A percentile compares a stretch with the other conserved stretches of the same genome.
phyloP scores from a whole-genome alignment of 345 rosid genomes.

The Firmiana major region DNA sequence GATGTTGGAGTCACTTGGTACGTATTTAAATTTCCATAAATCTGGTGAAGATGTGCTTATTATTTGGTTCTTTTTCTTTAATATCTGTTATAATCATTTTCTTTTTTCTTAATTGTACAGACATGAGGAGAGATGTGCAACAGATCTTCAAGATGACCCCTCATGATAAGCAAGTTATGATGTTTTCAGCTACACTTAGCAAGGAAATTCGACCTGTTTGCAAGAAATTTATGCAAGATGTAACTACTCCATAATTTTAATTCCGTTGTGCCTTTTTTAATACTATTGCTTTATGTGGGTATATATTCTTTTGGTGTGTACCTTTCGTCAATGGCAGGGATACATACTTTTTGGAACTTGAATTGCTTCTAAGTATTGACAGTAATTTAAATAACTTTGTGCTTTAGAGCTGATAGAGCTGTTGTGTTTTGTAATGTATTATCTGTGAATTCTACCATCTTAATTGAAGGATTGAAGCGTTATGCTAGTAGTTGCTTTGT shows the following conservation, averaged over 20 bases:
- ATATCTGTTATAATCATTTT: neutral
- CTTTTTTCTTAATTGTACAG: conserved; percentile 32
- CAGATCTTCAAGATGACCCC: conserved; percentile 99
- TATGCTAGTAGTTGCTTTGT: neutral
- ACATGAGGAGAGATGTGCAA: conserved; percentile 96
- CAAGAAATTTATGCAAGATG: conserved; percentile 99
- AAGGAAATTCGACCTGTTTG: conserved; percentile 98
- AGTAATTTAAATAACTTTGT: too few species aligned
- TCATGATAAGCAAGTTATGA: conserved; percentile 98
- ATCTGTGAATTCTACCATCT: too few species aligned
- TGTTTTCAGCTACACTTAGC: conserved; percentile 99
- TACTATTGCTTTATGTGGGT: neutral
- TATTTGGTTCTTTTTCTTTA: neutral
- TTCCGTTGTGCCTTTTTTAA: neutral
- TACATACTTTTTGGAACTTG: neutral
- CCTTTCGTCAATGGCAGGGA: neutral
- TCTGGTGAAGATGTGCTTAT: neutral
- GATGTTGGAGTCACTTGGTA: conserved; percentile 99
- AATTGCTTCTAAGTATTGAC: neutral
- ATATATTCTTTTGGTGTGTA: neutral
- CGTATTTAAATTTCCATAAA: neutral
- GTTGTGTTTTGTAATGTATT: neutral
- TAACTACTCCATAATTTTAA: conserved; percentile 32
- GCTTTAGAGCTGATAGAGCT: neutral
- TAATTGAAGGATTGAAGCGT: neutral